Evolutionary conservation across 345 rosid genomes (phyloP).

Genomic region (Limnanthes douglasii): DNA sequence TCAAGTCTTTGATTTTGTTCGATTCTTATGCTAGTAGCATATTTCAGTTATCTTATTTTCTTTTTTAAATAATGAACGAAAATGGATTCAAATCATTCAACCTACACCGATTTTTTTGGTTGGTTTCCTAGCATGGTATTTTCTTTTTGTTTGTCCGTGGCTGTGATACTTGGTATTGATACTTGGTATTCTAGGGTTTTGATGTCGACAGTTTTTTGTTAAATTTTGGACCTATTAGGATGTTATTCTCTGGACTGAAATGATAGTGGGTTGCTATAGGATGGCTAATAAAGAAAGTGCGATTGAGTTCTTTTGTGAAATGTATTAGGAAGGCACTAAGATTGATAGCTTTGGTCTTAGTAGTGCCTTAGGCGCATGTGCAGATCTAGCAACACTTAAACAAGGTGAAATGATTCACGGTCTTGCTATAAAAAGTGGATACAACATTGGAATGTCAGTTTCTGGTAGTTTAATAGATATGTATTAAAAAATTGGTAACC

Average conservation of each 20-base stretch:
- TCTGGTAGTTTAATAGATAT: slow-evolving; percentile 64
- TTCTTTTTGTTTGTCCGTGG: too few relatives aligned
- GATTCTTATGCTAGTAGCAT: too few relatives aligned
- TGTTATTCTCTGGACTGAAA: slow-evolving; percentile 81
- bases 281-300: slow-evolving; percentile 46
- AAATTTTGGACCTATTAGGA: too few relatives aligned
- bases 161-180: too few relatives aligned
- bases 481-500: slow-evolving; percentile 66
- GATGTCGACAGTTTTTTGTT: too few relatives aligned
- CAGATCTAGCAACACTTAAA: slow-evolving; percentile 46
- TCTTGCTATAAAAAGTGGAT: slow-evolving; percentile 40
- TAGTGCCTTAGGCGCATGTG: slow-evolving; percentile 65
- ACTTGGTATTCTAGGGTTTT: too few relatives aligned
- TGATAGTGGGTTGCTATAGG: slow-evolving; percentile 61
- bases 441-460: slow-evolving; percentile 31
- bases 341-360: slow-evolving; percentile 58
- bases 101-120: too few relatives aligned
- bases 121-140: too few relatives aligned
- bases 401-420: slow-evolving; percentile 74
- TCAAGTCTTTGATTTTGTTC: too few relatives aligned
- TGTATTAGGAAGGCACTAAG: slow-evolving; percentile 34
- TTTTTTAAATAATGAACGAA: too few relatives aligned
- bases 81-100: too few relatives aligned
- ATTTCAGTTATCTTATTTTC: too few relatives aligned
- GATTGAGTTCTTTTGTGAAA: slow-evolving; percentile 28